A percentile compares a stretch with the other conserved stretches of the same genome.
Evolutionary conservation across 176 grass and related monocot genomes (phyloP).

Genomic region (Pontederia crassipes): DNA sequence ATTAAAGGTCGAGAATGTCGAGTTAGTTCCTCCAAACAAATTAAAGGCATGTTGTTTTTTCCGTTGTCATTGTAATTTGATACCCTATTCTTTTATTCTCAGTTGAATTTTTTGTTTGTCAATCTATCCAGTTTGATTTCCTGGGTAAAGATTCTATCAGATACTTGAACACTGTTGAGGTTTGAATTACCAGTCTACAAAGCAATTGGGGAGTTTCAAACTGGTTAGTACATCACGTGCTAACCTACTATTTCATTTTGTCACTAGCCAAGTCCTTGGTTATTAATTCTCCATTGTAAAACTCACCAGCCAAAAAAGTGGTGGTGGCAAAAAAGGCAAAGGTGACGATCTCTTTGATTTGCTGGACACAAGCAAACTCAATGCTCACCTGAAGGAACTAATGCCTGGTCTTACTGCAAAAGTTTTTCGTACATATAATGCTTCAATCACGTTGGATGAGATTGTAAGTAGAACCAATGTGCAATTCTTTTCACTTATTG

Average conservation of each 20-base stretch:
- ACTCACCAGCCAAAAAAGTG: conserved; percentile 44
- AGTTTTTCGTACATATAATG: conserved; percentile 99
- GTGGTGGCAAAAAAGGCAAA: conserved; percentile 26
- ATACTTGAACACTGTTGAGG: conserved; percentile 94
- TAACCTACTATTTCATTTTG: background rate
- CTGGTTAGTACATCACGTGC: conserved; percentile 25
- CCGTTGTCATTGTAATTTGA: background rate
- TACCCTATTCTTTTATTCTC: conserved; percentile 5
- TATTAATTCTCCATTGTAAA: conserved; percentile 7
- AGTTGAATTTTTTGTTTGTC: conserved; percentile 3
- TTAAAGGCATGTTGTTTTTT: conserved; percentile 43
- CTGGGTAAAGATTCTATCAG: conserved; percentile 99
- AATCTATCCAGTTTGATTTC: conserved; percentile 76
- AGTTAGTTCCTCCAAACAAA: conserved; percentile 71
- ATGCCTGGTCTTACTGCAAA: conserved; percentile 99
- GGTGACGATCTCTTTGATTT: conserved; percentile 57
- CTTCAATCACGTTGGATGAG: conserved; percentile 96
- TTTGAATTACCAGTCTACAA: conserved; percentile 81
- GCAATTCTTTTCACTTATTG: conserved; percentile 5
- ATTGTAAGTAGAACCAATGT: conserved; percentile 54
- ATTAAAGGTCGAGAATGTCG: conserved; percentile 84
- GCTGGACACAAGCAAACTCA: conserved; percentile 81
- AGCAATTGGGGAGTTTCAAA: conserved; percentile 70
- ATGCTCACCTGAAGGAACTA: conserved; percentile 82
- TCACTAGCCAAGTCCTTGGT: background rate